Evolutionary conservation across 2,329 filamentous ascomycete genomes (phyloP).

Genomic region (Amauroascus verrucosus): DNA sequence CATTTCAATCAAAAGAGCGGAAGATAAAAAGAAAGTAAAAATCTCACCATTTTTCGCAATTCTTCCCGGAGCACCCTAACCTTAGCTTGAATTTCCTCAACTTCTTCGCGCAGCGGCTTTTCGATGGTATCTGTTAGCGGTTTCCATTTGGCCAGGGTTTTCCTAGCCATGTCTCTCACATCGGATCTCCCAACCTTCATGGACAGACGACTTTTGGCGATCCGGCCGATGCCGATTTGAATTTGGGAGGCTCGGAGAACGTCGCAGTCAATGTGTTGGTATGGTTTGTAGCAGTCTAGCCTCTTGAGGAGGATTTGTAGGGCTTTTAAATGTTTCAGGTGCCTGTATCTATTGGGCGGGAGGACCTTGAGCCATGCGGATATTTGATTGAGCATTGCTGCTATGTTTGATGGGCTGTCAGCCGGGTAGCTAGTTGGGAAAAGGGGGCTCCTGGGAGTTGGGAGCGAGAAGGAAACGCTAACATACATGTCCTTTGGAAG

Average conservation of each 20-base stretch:
- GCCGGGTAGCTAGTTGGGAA: neutral
- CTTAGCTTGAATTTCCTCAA: neutral
- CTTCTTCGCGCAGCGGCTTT: neutral
- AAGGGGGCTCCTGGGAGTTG: neutral
- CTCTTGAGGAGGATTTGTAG: neutral
- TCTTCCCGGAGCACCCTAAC: neutral
- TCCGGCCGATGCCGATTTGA: neutral
- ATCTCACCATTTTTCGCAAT: neutral
- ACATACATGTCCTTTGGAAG: too few relatives aligned
- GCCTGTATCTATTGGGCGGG: neutral
- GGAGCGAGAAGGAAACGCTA: too few relatives aligned
- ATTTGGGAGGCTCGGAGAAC: neutral
- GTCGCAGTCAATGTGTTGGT: neutral
- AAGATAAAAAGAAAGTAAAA: neutral
- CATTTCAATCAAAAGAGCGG: neutral
- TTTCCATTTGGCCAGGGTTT: neutral
- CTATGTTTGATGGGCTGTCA: neutral
- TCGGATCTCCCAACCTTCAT: neutral
- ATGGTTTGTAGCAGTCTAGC: neutral
- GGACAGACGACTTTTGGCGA: neutral
- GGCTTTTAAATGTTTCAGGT: neutral
- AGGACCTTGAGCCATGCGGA: neutral
- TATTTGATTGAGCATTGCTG: neutral
- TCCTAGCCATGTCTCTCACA: neutral
- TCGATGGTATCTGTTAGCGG: neutral